Conservation (phyloP, 2,329 filamentous ascomycete genomes). For the Purpureocillium lavendulum region DNA sequence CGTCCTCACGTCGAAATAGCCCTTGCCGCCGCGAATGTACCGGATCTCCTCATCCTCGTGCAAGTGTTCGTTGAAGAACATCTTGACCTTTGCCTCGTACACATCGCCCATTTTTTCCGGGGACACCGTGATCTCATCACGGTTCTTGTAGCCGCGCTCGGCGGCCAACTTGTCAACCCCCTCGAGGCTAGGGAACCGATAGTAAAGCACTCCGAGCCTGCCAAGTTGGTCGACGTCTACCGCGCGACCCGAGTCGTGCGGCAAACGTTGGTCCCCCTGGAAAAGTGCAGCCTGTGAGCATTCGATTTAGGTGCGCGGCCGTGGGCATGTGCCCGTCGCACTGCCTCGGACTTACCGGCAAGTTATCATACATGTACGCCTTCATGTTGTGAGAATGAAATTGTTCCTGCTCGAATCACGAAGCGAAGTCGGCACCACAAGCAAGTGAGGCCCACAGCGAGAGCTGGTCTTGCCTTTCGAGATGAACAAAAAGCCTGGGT, state of each 20-base stretch:
- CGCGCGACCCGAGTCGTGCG: constrained; percentile 74
- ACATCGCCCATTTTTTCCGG: constrained; percentile 74
- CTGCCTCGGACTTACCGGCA: constrained; percentile 33
- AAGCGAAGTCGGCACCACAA: no score
- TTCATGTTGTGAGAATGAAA: constrained; percentile 44
- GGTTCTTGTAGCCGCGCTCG: constrained; percentile 81
- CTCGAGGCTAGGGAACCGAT: constrained; percentile 53
- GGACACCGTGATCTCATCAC: constrained; percentile 86
- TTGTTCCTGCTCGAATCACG: no score
- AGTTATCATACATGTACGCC: constrained; percentile 50
- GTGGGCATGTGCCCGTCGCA: background rate
- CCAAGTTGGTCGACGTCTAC: constrained; percentile 59
- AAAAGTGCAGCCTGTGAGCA: background rate
- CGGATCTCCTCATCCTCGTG: constrained; percentile 98
- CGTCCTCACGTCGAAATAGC: constrained; percentile 88
- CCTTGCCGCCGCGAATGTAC: constrained; percentile 80
- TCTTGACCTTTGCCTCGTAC: constrained; percentile 91
- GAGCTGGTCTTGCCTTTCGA: no score
- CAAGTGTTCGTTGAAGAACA: constrained; percentile 89
- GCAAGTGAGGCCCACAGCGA: no score
- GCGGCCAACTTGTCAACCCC: constrained; percentile 67
- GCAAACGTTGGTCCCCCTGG: constrained; percentile 85
- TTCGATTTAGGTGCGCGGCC: background rate
- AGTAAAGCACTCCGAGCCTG: constrained; percentile 74
- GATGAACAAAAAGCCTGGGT: no score